Evolutionary conservation across 768 basidiomycete species (phyloP), one percentile per base, ranked within the genome.

Genomic region (Epithele typhae): DNA sequence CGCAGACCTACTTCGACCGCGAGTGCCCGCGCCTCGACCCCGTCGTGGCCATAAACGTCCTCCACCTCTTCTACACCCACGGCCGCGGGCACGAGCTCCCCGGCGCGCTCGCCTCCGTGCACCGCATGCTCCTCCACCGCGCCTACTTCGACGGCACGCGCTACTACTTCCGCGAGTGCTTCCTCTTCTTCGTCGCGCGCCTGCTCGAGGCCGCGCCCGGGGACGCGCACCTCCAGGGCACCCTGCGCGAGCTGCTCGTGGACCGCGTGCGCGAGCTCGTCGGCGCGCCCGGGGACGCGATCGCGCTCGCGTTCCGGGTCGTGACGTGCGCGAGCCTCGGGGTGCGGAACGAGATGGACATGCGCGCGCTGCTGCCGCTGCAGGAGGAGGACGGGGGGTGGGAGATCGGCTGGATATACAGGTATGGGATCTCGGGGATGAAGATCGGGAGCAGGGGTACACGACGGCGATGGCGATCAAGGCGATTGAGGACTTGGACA

Each of bases 381-480:
- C 77, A 78, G 52, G 62, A 64, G 40, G 72, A 71, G 48, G 75
- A 78, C 52, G 77, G 77, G 18, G 70, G 72, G 3, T 79, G 72
- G 71, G 69, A 68, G 43, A 67, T 65, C 21, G 74, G 77, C 1
- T 77, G 75, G 73, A 66, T 78, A 22, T 79, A 75, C 60, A 75
- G 70, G 56, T 76, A 74, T 48, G 74, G 72, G 9, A 64, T 67
- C 4, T 68, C 72, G 0, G 70, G 70, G 3, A 63, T 76, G 36
- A 63, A 57, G 25, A 75, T 79, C 34, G 71, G 73, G 19, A 78
- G 77, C 56, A 64, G 70, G 4, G 77, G 2, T 59, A 77, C 18
- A 71, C 73, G 5, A 78, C 76, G 25, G 74, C 75, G 1, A 51
- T 78, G 23, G 76, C 77, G n/a, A 58, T 77, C 47, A 72, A 72